Percentiles rank a stretch among this genome's conserved stretches.
phyloP scores from a whole-genome alignment of 2,329 filamentous ascomycete species.

The Penicillium sp. region DNA sequence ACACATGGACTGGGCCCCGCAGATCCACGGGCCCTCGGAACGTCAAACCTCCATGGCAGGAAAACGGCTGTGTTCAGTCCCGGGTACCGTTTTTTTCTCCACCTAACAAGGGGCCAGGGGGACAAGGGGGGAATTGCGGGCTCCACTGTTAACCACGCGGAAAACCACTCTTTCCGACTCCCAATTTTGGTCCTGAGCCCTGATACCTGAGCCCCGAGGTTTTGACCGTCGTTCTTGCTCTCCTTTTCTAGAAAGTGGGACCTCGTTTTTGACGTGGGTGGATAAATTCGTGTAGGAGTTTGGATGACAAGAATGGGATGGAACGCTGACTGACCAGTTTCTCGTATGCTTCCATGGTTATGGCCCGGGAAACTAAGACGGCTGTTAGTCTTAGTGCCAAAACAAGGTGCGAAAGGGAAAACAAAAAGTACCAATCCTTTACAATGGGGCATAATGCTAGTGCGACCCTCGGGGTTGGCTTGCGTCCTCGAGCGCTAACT shows the following conservation, averaged over 20 bases:
- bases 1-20: conserved; percentile 12
- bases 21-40: conserved; percentile 12
- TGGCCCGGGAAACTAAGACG: neutral
- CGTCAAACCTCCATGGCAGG: conserved; percentile 14
- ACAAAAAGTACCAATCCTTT: neutral
- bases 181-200: neutral
- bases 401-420: neutral
- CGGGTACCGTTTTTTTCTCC: conserved; percentile 1
- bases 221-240: neutral
- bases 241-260: neutral
- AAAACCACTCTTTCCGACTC: neutral
- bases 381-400: conserved; percentile 1
- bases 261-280: neutral
- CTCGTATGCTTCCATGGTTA: neutral
- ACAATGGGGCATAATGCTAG: neutral
- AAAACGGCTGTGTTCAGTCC: conserved; percentile 10
- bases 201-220: conserved; percentile 2
- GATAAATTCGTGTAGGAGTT: neutral
- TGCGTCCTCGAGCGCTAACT: neutral
- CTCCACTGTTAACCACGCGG: conserved; percentile 2
- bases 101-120: neutral
- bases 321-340: neutral
- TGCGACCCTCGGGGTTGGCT: neutral
- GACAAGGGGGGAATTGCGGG: neutral
- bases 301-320: neutral